Conservation (phyloP, 495 filamentous ascomycete species). For the Xylaria scruposa region DNA sequence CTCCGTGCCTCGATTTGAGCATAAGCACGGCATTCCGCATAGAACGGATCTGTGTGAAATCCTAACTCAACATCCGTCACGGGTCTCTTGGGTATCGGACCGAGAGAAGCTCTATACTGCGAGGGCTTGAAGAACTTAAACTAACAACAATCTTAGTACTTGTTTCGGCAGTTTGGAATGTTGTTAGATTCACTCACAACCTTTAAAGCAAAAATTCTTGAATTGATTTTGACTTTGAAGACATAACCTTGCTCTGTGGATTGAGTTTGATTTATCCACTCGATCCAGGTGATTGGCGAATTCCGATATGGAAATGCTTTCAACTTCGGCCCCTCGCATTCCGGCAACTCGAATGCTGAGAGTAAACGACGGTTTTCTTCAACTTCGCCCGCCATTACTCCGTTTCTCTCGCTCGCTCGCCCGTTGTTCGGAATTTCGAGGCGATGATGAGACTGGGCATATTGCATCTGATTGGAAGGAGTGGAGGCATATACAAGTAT, state of each 20-base stretch:
- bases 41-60: constrained; percentile 12
- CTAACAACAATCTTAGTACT: neutral
- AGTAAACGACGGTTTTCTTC: neutral
- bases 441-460: neutral
- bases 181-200: neutral
- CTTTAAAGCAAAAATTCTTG: neutral
- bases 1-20: neutral
- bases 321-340: neutral
- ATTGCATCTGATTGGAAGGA: neutral
- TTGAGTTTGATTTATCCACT: neutral
- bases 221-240: neutral
- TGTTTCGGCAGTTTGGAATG: neutral
- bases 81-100: no score
- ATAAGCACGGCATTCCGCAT: constrained; percentile 11
- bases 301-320: neutral
- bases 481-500: neutral
- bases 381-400: neutral
- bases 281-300: neutral
- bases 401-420: no score
- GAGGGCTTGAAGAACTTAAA: neutral
- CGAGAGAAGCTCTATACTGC: neutral
- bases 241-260: neutral
- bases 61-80: neutral
- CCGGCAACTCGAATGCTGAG: neutral
- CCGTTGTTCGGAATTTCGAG: neutral